These are phyloP conservation scores for Amaranthus tricolor DNA, from an alignment of 179 eudicot genomes.

Conservation along the genomic window DNA sequence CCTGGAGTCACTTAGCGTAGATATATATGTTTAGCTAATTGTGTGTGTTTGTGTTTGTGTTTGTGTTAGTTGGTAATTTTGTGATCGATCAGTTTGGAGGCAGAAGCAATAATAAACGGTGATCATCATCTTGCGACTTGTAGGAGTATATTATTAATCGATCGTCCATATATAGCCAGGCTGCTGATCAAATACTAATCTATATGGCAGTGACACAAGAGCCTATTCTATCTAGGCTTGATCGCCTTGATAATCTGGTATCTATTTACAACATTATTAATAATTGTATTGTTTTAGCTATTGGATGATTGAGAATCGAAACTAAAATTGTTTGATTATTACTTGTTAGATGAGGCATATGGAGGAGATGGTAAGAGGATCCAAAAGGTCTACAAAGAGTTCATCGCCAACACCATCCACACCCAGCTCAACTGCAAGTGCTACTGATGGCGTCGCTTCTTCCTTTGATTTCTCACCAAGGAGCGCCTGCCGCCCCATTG, in stretches of 20 bases:
- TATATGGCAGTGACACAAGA: slow-evolving; percentile 18
- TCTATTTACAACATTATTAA: neutral
- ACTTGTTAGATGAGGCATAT: slow-evolving; percentile 43
- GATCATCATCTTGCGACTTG: too few species aligned
- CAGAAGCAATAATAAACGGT: too few species aligned
- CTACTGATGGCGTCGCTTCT: slow-evolving; percentile 37
- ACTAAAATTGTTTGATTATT: neutral
- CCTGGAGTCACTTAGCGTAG: too few species aligned
- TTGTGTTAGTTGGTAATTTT: too few species aligned
- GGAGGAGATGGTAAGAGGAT: slow-evolving; percentile 38
- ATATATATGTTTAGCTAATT: too few species aligned
- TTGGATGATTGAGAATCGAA: neutral
- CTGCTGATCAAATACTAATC: too few species aligned
- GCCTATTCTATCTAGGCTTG: slow-evolving; percentile 50
- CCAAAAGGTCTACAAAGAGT: slow-evolving; percentile 41
- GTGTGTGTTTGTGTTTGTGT: too few species aligned
- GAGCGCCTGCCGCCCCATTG: slow-evolving; percentile 56
- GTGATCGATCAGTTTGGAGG: too few species aligned
- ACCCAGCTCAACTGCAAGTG: slow-evolving; percentile 29
- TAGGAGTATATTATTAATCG: too few species aligned
- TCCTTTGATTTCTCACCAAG: slow-evolving; percentile 42
- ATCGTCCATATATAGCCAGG: too few species aligned
- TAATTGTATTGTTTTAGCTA: neutral
- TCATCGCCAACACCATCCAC: slow-evolving; percentile 55
- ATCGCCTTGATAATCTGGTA: slow-evolving; percentile 58